Evolutionary conservation across 208 protist genomes (phyloP).

Genomic region (Leishmania tarentolae): DNA sequence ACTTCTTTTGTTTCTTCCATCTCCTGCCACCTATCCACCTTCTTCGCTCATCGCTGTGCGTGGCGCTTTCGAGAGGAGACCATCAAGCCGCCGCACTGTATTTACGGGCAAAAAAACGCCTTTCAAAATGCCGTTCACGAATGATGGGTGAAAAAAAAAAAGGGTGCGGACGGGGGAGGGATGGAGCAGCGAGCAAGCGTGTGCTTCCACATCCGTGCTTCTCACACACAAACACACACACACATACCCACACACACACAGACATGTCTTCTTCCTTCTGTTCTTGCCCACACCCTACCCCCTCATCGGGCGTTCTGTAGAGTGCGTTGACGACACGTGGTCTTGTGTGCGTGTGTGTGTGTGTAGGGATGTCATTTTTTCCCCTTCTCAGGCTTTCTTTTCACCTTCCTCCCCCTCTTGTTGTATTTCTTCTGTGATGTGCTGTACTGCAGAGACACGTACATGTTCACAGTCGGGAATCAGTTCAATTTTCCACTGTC

Average conservation of each 20-base stretch:
- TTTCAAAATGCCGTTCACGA: background rate
- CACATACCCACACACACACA: background rate
- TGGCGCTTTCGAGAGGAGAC: background rate
- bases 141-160: background rate
- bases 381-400: background rate
- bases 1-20: background rate
- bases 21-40: background rate
- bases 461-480: background rate
- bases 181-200: background rate
- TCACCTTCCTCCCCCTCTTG: background rate
- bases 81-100: background rate
- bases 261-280: background rate
- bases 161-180: background rate
- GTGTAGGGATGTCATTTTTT: background rate
- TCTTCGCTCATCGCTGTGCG: background rate
- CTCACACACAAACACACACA: background rate
- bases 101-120: background rate
- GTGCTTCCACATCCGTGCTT: slow-evolving; percentile 10
- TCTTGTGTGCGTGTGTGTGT: background rate
- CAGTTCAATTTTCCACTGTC: background rate
- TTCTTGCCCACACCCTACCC: background rate
- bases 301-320: background rate
- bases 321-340: background rate
- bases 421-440: background rate
- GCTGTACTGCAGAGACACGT: background rate